These are phyloP conservation scores for Corylus heterophylla DNA, from an alignment of 306 rosid genomes.

Conservation along the genomic window DNA sequence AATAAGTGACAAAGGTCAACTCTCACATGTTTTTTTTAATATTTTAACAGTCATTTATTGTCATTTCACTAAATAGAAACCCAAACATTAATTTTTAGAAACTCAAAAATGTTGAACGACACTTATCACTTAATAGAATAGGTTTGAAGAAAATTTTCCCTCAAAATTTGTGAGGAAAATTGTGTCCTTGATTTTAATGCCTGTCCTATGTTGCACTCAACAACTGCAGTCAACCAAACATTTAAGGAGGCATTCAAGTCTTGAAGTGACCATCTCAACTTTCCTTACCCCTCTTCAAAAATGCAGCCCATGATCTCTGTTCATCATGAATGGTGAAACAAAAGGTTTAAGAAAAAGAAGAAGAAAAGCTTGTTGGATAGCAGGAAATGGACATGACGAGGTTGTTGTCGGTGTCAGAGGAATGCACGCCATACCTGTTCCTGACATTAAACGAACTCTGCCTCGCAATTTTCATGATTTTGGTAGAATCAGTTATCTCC, in stretches of 20 bases:
- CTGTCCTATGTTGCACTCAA: too few relatives aligned
- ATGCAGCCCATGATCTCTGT: not conserved
- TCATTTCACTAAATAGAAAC: too few relatives aligned
- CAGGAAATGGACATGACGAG: not conserved
- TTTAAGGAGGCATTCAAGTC: not conserved
- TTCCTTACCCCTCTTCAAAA: too few relatives aligned
- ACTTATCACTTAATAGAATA: too few relatives aligned
- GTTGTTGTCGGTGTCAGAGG: not conserved
- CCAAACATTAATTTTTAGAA: too few relatives aligned
- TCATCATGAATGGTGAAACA: not conserved
- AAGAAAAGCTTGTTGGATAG: not conserved
- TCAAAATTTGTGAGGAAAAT: too few relatives aligned
- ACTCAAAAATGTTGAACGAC: too few relatives aligned
- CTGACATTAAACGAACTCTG: not conserved
- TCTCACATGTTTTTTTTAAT: too few relatives aligned
- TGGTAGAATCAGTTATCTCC: not conserved
- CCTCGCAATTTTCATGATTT: slow-evolving; percentile 14
- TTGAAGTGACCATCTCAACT: not conserved
- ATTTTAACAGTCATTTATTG: too few relatives aligned
- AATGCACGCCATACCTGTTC: slow-evolving; percentile 1
- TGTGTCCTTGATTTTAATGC: too few relatives aligned
- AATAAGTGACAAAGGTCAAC: too few relatives aligned
- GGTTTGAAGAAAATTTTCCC: too few relatives aligned
- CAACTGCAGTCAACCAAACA: not conserved
- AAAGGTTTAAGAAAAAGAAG: not conserved